These are phyloP conservation scores for Arbutus unedo DNA, from an alignment of 148 eudicot genomes.

Conservation along the genomic window DNA sequence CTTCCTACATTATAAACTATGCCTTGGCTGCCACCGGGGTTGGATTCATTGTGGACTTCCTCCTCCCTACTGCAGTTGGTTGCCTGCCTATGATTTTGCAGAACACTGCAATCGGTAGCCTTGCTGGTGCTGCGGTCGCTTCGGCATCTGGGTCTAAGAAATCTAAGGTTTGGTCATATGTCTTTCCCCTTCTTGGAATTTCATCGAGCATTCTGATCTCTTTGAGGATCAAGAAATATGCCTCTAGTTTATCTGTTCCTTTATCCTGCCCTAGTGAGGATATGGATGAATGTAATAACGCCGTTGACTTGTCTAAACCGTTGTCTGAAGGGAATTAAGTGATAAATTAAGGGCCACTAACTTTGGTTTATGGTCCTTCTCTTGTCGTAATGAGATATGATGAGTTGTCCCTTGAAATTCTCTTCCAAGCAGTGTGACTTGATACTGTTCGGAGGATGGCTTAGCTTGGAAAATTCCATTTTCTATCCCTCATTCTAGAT, in stretches of 20 bases:
- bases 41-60: constrained; percentile 60
- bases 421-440: neutral
- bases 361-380: neutral
- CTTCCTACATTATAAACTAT: constrained; percentile 82
- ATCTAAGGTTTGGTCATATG: constrained; percentile 66
- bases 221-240: constrained; percentile 63
- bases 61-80: constrained; percentile 75
- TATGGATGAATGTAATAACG: constrained; percentile 13
- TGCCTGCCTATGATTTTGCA: constrained; percentile 93
- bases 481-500: neutral
- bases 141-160: constrained; percentile 63
- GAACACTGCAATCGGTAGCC: constrained; percentile 91
- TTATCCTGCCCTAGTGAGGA: constrained; percentile 29
- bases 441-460: neutral
- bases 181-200: constrained; percentile 78
- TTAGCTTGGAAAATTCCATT: neutral
- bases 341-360: neutral
- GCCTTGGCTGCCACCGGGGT: constrained; percentile 79
- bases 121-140: constrained; percentile 83
- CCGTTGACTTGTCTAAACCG: constrained; percentile 23
- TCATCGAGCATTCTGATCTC: constrained; percentile 69
- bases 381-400: neutral
- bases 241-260: constrained; percentile 34
- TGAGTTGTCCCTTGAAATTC: constrained; percentile 1
- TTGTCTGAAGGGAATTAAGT: constrained; percentile 25